Evolutionary conservation across 2,329 filamentous ascomycete genomes (phyloP), one percentile per base, ranked within the genome.

Genomic region (Chrysoporthe deuterocubensis): DNA sequence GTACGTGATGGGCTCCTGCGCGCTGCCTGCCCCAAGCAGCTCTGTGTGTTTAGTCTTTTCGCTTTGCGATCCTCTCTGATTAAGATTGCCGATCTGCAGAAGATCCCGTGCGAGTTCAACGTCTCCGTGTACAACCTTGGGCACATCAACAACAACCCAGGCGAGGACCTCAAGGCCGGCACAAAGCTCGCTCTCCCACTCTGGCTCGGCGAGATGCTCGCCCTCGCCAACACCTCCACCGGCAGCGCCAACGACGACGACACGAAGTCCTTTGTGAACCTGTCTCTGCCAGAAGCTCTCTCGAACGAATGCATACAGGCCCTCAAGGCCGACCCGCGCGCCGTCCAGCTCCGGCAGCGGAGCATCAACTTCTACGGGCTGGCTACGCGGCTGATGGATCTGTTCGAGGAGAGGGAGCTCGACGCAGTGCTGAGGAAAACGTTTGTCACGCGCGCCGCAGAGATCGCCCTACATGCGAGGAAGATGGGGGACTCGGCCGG

Each of bases 21-120:
- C 40, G 9, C 8, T 26, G n/a, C n/a, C 4, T 21, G 3, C 34
- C 16, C 7, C 5, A 3, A 59, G 37, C 37, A 21, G 40, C 9
- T 21, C n/a, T 37, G 34, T n/a, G 42, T 7, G 4, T 5, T 54
- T 21, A 13, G 9, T 40, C 21, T 48, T 46, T 6, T 11, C 16
- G 16, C 26, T 11, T 43, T 14, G 60, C 18, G 11, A 37, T 32
- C 32, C 32, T 54, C 26, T n/a, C 18, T 34, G 18, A 37, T 42
- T 42, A 42, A 61, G 40, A 18, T n/a, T 18, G 4, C 46, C 37
- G 0, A 4, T 37, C 56, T 21, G 37, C 73, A 97, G 90, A 98
- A 97, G 92, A 88, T 97, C 43, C 95, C 96, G 52, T 97, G 94
- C 82, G 96, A 92, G 63, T 97, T 98, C 81, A 92, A 97, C 76